Conservation (phyloP, 441 rosid species). For the Erodium texanum region DNA sequence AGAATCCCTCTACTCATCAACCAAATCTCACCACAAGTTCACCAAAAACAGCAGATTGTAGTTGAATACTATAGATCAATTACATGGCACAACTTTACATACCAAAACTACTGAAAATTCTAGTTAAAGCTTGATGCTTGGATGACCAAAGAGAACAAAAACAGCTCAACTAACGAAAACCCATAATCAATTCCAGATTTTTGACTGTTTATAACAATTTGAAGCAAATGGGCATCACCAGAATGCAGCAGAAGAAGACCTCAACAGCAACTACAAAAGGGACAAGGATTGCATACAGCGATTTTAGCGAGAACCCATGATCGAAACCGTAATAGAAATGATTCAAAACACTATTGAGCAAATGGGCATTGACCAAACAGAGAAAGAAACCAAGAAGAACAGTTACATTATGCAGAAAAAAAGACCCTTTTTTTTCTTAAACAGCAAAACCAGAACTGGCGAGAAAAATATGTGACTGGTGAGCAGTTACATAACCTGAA, state of each 20-base stretch:
- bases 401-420: constrained; percentile 33
- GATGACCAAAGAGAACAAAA: constrained; percentile 11
- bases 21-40: constrained; percentile 31
- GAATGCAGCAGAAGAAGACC: constrained; percentile 9
- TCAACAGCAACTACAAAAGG: constrained; percentile 12
- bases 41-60: constrained; percentile 18
- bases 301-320: constrained; percentile 41
- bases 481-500: constrained; percentile 24
- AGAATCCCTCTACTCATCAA: constrained; percentile 23
- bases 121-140: constrained; percentile 18
- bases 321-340: constrained; percentile 17
- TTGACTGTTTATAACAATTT: constrained; percentile 21
- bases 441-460: constrained; percentile 5
- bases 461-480: constrained; percentile 10
- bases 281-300: constrained; percentile 3
- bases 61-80: constrained; percentile 19
- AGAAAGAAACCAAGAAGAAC: constrained; percentile 18
- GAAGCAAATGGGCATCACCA: constrained; percentile 33
- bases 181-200: constrained; percentile 30
- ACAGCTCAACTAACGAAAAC: constrained; percentile 35
- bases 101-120: constrained; percentile 14
- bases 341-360: constrained; percentile 17
- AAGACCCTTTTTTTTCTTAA: constrained; percentile 12
- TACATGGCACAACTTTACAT: constrained; percentile 31
- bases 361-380: constrained; percentile 27